Base-by-base conservation (phyloP, 75 land plant genomes). In the Chamaecyparis obtusa region DNA sequence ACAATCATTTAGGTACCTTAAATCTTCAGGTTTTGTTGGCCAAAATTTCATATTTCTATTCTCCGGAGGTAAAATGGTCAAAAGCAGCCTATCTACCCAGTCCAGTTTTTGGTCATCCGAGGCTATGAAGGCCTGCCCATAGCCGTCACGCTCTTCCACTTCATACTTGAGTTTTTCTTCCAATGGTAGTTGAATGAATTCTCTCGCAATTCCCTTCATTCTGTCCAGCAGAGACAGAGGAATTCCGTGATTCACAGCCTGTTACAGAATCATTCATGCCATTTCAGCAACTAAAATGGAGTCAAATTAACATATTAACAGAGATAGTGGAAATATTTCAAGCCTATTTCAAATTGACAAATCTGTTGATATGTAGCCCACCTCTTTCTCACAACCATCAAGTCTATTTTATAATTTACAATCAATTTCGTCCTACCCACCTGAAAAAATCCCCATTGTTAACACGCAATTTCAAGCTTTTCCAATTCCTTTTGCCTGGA, bases 31-130 rank as follows among this genome's bases (percentile, higher is more conserved):
- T 0, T 89, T 86, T 10, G 86, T 57, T 44, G 92, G 94, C 91
- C 93, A 90, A 9, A 89, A 51, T 39, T 87, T 87, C 33, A 88
- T 83, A 17, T 91, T 91, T 54, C 92, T 89, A 5, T 57, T 8
- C 77, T 44, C 49, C 9, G 51, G 2, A 17, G 94, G 94, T 21
- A 46, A 88, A 9, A 87, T 44, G 13, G 32, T 3, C 6, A 91
- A 69, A n/a, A n/a, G n/a, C 51, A 92, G 85, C 72, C 87, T 89
- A 85, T 93, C 96, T 14, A 86, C 91, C 96, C 96, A 95, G 36
- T 95, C 93, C 33, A 95, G 91, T 85, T 92, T 93, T 48, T 94
- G 93, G 1, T 91, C 93, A 64, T 95, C 91, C 2, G 91, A 87
- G n/a, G 87, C 85, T 16, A 94, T 92, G 55, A 93, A 89, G 13